Evolutionary conservation across 495 filamentous ascomycete genomes (phyloP).

Genomic region (Xanthoparmelia taractica): DNA sequence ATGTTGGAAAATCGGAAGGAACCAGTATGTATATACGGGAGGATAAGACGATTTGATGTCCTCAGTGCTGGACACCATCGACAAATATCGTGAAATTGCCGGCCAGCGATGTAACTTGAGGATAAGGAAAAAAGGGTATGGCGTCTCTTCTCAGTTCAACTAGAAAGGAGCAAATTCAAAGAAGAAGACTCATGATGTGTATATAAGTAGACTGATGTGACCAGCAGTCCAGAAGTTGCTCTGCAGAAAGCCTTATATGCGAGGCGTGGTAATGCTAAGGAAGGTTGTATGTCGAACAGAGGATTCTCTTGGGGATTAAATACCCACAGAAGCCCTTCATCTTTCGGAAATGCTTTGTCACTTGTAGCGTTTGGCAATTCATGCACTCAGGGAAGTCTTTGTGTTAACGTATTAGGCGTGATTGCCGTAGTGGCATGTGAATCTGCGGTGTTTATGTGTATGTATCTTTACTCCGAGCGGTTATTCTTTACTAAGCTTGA

Average conservation of each 20-base stretch:
- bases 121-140: no score
- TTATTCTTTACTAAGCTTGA: not conserved
- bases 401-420: not conserved
- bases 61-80: no score
- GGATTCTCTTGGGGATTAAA: not conserved
- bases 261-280: not conserved
- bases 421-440: not conserved
- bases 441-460: not conserved
- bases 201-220: not conserved
- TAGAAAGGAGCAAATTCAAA: not conserved
- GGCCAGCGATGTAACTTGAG: no score
- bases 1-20: no score
- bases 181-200: not conserved
- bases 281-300: not conserved
- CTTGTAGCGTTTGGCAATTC: not conserved
- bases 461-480: not conserved
- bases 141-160: not conserved
- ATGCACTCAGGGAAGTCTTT: not conserved
- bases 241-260: not conserved
- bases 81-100: no score
- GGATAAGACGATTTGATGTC: no score
- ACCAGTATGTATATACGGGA: no score
- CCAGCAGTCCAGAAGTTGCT: not conserved
- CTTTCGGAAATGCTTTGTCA: not conserved
- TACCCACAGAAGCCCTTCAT: not conserved